These are phyloP conservation scores for Claviceps spartinae DNA, from an alignment of 2,329 filamentous ascomycete species.

Conservation along the genomic window DNA sequence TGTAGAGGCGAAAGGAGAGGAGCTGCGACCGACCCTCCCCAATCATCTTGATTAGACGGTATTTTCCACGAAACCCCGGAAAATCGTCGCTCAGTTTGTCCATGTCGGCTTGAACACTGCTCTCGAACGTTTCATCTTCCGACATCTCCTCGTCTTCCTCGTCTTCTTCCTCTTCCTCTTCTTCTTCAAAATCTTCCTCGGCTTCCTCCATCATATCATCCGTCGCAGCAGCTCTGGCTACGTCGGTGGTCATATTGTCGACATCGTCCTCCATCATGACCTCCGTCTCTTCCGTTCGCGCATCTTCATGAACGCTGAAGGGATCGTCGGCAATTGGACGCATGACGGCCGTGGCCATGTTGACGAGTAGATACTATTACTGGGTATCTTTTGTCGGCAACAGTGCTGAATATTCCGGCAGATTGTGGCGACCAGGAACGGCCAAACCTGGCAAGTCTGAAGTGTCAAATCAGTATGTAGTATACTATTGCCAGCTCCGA, in stretches of 20 bases:
- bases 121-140: slow-evolving; percentile 52
- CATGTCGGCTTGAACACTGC: slow-evolving; percentile 72
- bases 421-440: too few relatives aligned
- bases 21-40: slow-evolving; percentile 58
- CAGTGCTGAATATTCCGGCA: background rate
- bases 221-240: slow-evolving; percentile 10
- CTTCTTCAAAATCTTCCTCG: slow-evolving; percentile 16
- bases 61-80: slow-evolving; percentile 68
- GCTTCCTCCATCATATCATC: slow-evolving; percentile 15
- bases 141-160: slow-evolving; percentile 28
- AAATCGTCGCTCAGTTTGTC: slow-evolving; percentile 70
- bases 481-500: background rate
- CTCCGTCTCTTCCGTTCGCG: slow-evolving; percentile 34
- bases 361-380: background rate
- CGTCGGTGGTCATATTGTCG: slow-evolving; percentile 18
- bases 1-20: background rate
- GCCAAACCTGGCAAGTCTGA: background rate
- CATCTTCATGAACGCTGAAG: slow-evolving; percentile 38
- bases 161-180: slow-evolving; percentile 20
- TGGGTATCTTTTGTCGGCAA: background rate
- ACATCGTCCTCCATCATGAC: slow-evolving; percentile 31
- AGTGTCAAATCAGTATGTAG: background rate
- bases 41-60: slow-evolving; percentile 88
- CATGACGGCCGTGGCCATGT: slow-evolving; percentile 3
- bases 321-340: slow-evolving; percentile 17